Evolutionary conservation across 192 early-diverging fungal species (phyloP).

Genomic region (Entophlyctis helioformis): DNA sequence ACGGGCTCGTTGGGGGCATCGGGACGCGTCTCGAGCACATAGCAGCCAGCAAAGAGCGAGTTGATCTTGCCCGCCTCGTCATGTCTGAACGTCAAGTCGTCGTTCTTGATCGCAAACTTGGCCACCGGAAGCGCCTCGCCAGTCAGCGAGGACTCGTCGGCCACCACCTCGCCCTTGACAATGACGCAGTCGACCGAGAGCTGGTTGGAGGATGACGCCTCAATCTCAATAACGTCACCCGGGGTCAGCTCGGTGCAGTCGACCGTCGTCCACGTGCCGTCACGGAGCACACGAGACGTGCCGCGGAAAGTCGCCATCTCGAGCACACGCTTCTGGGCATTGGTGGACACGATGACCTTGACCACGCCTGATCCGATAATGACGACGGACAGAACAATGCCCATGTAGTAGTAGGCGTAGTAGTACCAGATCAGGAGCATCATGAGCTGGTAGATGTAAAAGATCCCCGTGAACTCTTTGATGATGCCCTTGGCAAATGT

Average conservation of each 20-base stretch:
- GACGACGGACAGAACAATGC: constrained; percentile 24
- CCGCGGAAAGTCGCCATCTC: constrained; percentile 33
- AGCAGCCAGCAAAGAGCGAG: constrained; percentile 58
- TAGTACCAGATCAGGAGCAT: constrained; percentile 27
- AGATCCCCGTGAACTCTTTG: constrained; percentile 36
- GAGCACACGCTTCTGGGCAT: constrained; percentile 24
- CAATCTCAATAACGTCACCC: constrained; percentile 59
- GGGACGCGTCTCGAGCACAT: constrained; percentile 43
- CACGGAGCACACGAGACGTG: constrained; percentile 32
- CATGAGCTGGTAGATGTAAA: constrained; percentile 35
- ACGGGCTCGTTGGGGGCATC: constrained; percentile 13
- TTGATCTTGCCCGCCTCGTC: constrained; percentile 32
- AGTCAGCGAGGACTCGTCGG: constrained; percentile 63
- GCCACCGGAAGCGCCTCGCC: constrained; percentile 70
- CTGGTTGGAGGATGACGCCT: constrained; percentile 19
- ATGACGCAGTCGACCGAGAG: constrained; percentile 61
- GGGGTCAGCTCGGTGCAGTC: constrained; percentile 47
- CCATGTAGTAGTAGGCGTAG: constrained; percentile 38
- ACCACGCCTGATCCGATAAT: constrained; percentile 23
- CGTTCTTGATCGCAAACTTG: constrained; percentile 55
- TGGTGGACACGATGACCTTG: constrained; percentile 21
- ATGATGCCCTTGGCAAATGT: constrained; percentile 37
- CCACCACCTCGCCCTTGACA: constrained; percentile 54
- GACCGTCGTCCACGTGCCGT: constrained; percentile 37
- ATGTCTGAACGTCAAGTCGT: constrained; percentile 20